Evolutionary conservation across 257 asterid species (phyloP).

Genomic region (Haberlea rhodopensis): DNA sequence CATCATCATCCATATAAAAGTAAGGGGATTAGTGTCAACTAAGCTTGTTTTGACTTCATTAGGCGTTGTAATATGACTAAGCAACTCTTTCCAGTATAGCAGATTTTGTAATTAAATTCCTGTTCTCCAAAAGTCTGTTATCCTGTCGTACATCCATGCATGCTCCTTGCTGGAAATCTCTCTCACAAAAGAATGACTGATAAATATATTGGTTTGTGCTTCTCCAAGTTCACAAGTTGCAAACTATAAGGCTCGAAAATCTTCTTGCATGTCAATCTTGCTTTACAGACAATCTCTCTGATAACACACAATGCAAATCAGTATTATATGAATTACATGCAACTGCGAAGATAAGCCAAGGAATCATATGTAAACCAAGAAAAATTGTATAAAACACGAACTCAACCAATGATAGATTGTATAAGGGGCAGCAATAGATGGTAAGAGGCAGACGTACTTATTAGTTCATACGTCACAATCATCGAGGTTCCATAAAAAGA

Average conservation of each 20-base stretch:
- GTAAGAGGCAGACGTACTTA: constrained; percentile 49
- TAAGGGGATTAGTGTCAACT: neutral
- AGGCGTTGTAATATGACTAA: neutral
- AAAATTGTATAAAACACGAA: neutral
- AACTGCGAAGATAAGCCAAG: neutral
- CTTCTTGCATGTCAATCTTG: constrained; percentile 24
- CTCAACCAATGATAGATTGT: neutral
- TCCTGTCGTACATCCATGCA: neutral
- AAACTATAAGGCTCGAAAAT: constrained; percentile 5
- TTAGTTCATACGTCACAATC: constrained; percentile 89
- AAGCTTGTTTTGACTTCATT: neutral
- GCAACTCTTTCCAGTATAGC: neutral
- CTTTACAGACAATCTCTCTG: constrained; percentile 80
- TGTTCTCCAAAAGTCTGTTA: neutral
- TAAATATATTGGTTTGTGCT: neutral
- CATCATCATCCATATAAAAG: too few species aligned
- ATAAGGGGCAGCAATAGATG: neutral
- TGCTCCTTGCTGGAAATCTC: neutral
- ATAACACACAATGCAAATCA: constrained; percentile 12
- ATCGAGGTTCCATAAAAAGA: constrained; percentile 87
- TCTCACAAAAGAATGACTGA: neutral
- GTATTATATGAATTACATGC: neutral
- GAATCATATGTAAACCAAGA: neutral
- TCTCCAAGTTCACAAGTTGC: neutral
- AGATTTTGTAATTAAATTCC: neutral